Evolutionary conservation across 1,139 yeast genomes (phyloP).

Genomic region (Saccharomyces hybrid): DNA sequence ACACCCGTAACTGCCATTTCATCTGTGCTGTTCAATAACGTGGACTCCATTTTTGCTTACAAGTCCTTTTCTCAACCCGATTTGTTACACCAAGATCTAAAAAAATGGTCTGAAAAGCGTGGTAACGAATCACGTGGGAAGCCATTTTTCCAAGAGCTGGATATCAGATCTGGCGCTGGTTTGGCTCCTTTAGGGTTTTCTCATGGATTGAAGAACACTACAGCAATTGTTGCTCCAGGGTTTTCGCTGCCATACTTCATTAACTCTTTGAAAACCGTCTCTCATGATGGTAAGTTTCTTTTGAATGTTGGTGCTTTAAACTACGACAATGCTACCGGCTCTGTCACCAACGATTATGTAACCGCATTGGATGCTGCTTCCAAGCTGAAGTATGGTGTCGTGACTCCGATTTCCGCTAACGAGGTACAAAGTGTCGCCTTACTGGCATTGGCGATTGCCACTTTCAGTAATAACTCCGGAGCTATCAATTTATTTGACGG

Average conservation of each 20-base stretch:
- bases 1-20: slow-evolving; percentile 37
- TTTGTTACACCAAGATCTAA: slow-evolving; percentile 52
- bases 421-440: slow-evolving; percentile 67
- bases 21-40: slow-evolving; percentile 57
- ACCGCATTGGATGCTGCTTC: slow-evolving; percentile 58
- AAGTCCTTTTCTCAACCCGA: slow-evolving; percentile 55
- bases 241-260: slow-evolving; percentile 53
- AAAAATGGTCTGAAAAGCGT: slow-evolving; percentile 53
- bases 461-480: slow-evolving; percentile 35
- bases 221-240: slow-evolving; percentile 54
- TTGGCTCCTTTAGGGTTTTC: slow-evolving; percentile 70
- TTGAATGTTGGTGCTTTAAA: slow-evolving; percentile 70
- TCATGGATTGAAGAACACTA: slow-evolving; percentile 28
- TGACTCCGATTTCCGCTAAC: slow-evolving; percentile 53
- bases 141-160: slow-evolving; percentile 44
- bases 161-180: slow-evolving; percentile 82
- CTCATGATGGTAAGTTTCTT: slow-evolving; percentile 38
- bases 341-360: slow-evolving; percentile 60
- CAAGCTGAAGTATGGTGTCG: slow-evolving; percentile 58
- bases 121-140: slow-evolving; percentile 35
- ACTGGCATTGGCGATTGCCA: slow-evolving; percentile 58
- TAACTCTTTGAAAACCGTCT: slow-evolving; percentile 39
- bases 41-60: slow-evolving; percentile 63
- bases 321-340: slow-evolving; percentile 45
- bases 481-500: slow-evolving; percentile 46